Evolutionary conservation across 441 rosid genomes (phyloP).

Genomic region (Euphorbia celastroides): DNA sequence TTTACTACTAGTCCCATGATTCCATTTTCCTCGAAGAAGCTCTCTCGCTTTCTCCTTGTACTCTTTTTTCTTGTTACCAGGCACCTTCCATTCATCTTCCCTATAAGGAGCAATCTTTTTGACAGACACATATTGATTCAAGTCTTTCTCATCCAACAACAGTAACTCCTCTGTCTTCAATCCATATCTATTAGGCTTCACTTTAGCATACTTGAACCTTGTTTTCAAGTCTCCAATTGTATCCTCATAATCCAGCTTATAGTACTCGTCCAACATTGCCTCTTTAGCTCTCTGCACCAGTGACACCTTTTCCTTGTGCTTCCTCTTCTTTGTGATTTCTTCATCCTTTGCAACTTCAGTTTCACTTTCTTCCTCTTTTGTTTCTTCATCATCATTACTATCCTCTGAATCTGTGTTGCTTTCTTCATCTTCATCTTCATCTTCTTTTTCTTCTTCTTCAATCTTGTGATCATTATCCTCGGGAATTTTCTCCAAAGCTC

Average conservation of each 20-base stretch:
- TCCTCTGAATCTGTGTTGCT: slow-evolving; percentile 5
- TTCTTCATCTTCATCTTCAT: slow-evolving; percentile 37
- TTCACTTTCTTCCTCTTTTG: slow-evolving; percentile 39
- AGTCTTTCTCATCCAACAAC: slow-evolving; percentile 55
- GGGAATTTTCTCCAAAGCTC: slow-evolving; percentile 37
- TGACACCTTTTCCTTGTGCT: slow-evolving; percentile 57
- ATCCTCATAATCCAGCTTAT: slow-evolving; percentile 87
- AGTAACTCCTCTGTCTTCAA: slow-evolving; percentile 58
- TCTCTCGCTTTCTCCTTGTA: slow-evolving; percentile 45
- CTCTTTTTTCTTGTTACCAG: slow-evolving; percentile 34
- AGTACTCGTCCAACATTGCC: slow-evolving; percentile 81
- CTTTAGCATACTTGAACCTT: slow-evolving; percentile 84
- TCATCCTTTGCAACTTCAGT: slow-evolving; percentile 22
- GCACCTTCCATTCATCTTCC: slow-evolving; percentile 80
- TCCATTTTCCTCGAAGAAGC: slow-evolving; percentile 27
- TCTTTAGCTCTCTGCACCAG: slow-evolving; percentile 59
- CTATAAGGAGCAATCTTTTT: slow-evolving; percentile 72
- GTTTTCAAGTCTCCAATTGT: slow-evolving; percentile 82
- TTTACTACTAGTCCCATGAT: slow-evolving; percentile 29
- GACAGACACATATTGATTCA: slow-evolving; percentile 78
- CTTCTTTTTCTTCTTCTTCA: no score
- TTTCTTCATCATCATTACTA: slow-evolving; percentile 55
- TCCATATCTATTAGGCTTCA: slow-evolving; percentile 55
- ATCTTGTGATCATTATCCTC: no score
- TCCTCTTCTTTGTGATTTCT: slow-evolving; percentile 64